Evolutionary conservation across 1,284 basidiomycete species (phyloP), one percentile per base, ranked within the genome.

Genomic region (Leccinum ponderosum): DNA sequence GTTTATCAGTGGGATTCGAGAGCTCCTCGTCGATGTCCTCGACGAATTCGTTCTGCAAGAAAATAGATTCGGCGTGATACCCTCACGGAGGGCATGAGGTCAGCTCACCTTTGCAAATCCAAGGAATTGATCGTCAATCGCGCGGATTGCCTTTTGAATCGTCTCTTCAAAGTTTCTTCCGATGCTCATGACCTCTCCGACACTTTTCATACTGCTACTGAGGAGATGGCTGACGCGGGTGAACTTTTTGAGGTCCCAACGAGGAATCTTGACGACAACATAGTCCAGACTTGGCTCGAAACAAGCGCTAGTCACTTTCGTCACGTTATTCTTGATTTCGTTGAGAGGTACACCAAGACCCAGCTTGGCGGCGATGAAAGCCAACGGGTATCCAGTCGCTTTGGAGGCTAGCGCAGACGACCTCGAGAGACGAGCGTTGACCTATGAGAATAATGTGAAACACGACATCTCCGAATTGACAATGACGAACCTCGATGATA

Each of bases 191-290:
- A 99, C 97, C 78, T 99, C 97, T 60, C 97, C 97, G 6, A 99
- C 97, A 72, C 92, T 95, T 87, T 99, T 99, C 97, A 99, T 98
- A 76, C 92, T 94, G 67, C 91, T 94, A 74, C 93, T 94, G 56
- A 98, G 80, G 53, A 93, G 81, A 60, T 87, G 87, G 74, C 92
- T 95, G 68, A 98, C 95, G 51, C 95, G 87, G 70, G 76, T 93
- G 80, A 99, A 99, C 84, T 99, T 99, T 77, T 97, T 97, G 73
- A 98, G 80, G 78, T 99, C 97, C 97, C 97, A 99, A 65, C 96
- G 90, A 57, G 97, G 97, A 72, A 99, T 98, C 83, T 99, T 99
- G 74, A 97, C 95, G 54, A 98, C 95, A 65, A 93, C 89, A 75
- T 99, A 98, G 77, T 99, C 97, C 80, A 99, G 84, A 70, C 91